A percentile compares a stretch with the other conserved stretches of the same genome.
These are phyloP conservation scores for Achaetomiella virescens DNA, from an alignment of 495 filamentous ascomycete species.

Conservation along the genomic window DNA sequence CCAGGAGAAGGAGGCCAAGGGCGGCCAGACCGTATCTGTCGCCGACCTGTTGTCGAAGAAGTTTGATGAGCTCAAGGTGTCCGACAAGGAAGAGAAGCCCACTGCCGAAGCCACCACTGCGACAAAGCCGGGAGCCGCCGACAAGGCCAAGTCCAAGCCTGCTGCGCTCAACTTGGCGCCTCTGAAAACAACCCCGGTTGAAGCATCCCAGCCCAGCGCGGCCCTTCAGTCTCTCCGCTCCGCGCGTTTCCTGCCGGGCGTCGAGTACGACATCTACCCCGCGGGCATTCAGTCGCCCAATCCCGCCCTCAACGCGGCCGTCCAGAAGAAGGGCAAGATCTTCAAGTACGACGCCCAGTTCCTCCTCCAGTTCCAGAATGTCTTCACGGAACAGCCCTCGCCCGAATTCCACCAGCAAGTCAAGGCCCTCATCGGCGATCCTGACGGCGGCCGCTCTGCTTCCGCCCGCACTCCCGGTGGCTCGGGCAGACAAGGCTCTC, in stretches of 20 bases:
- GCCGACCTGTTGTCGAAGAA: constrained; percentile 39
- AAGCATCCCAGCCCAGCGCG: constrained; percentile 84
- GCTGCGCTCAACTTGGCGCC: constrained; percentile 72
- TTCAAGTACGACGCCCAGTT: constrained; percentile 96
- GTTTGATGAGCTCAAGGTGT: constrained; percentile 37
- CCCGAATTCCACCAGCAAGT: constrained; percentile 82
- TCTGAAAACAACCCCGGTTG: constrained; percentile 67
- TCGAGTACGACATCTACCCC: constrained; percentile 69
- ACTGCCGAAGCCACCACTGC: constrained; percentile 39
- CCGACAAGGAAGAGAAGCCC: constrained; percentile 26
- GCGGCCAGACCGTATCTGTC: constrained; percentile 21
- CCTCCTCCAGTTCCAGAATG: constrained; percentile 90
- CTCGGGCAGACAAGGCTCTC: constrained; percentile 43
- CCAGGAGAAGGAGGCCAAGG: constrained; percentile 29
- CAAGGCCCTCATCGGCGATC: constrained; percentile 74
- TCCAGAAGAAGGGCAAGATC: constrained; percentile 63
- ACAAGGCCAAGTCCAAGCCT: constrained; percentile 62
- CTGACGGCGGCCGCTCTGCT: constrained; percentile 60
- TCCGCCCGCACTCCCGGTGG: constrained; percentile 63
- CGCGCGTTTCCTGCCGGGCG: constrained; percentile 64
- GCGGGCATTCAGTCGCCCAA: constrained; percentile 77
- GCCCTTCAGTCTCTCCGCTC: constrained; percentile 86
- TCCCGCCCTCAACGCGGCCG: constrained; percentile 73
- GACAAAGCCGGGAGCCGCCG: constrained; percentile 46
- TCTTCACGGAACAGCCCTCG: constrained; percentile 93